Conservation (phyloP, 2,329 filamentous ascomycete genomes). For the Shiraia sp. region DNA sequence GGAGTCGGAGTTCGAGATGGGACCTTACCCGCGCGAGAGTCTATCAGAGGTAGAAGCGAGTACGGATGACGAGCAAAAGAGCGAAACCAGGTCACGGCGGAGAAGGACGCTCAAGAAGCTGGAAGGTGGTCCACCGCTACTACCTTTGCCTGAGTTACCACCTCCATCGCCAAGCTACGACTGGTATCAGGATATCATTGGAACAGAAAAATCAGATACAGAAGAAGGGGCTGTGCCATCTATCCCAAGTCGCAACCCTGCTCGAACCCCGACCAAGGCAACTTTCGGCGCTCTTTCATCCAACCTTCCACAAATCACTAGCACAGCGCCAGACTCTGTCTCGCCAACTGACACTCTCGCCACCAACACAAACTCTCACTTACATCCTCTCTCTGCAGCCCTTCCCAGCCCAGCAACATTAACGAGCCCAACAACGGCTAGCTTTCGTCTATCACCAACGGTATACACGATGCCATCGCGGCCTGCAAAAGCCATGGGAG, state of each 20-base stretch:
- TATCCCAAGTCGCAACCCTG: slow-evolving; percentile 9
- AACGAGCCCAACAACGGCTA: slow-evolving; percentile 13
- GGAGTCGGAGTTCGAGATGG: slow-evolving; percentile 23
- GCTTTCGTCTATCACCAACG: slow-evolving; percentile 23
- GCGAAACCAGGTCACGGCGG: slow-evolving; percentile 3
- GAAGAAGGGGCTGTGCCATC: slow-evolving; percentile 6
- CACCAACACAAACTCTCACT: slow-evolving; percentile 9
- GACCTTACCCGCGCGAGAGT: slow-evolving; percentile 14
- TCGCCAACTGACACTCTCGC: slow-evolving; percentile 16
- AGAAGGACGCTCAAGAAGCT: slow-evolving; percentile 15
- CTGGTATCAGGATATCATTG: slow-evolving; percentile 34
- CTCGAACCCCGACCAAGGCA: slow-evolving; percentile 16
- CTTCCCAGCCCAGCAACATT: slow-evolving; percentile 9
- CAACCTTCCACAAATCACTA: slow-evolving; percentile 4
- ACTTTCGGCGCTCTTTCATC: slow-evolving; percentile 10
- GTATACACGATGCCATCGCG: slow-evolving; percentile 24
- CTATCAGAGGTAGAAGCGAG: slow-evolving; percentile 6
- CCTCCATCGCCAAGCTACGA: slow-evolving; percentile 31
- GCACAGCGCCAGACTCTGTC: slow-evolving; percentile 13
- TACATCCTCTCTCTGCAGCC: slow-evolving; percentile 22
- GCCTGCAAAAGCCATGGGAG: slow-evolving; percentile 12
- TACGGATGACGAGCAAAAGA: slow-evolving; percentile 7
- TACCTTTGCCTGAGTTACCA: slow-evolving; percentile 20
- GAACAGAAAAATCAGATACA: slow-evolving; percentile 12
- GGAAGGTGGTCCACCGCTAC: slow-evolving; percentile 15